Evolutionary conservation across 805 yeast genomes (phyloP).

Genomic region (Teunomyces cretensis): DNA sequence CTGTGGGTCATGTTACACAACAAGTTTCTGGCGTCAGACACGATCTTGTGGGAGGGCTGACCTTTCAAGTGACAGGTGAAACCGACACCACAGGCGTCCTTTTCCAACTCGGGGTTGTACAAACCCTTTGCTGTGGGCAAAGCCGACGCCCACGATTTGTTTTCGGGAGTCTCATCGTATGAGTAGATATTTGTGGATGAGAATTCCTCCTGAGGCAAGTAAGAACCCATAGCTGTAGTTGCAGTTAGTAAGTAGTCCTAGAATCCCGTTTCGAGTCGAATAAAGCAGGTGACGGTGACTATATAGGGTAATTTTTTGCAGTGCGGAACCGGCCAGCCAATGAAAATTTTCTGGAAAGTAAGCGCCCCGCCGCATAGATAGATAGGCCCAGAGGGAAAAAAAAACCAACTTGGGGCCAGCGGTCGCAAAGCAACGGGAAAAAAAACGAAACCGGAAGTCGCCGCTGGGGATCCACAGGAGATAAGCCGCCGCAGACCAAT

Average conservation of each 20-base stretch:
- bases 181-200: constrained; percentile 45
- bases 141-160: constrained; percentile 89
- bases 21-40: constrained; percentile 82
- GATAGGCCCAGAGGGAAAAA: neutral
- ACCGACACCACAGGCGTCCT: constrained; percentile 99
- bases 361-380: constrained; percentile 2
- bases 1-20: constrained; percentile 98
- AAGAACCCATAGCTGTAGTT: constrained; percentile 26
- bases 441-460: too few species aligned
- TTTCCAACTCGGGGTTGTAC: constrained; percentile 90
- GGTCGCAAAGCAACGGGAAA: too few species aligned
- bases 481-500: too few species aligned
- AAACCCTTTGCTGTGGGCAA: constrained; percentile 86
- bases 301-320: constrained; percentile 1
- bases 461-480: too few species aligned
- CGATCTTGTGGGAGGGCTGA: constrained; percentile 80
- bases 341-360: constrained; percentile 4
- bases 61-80: constrained; percentile 95
- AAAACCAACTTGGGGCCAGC: too few species aligned
- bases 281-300: neutral
- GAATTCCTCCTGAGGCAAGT: constrained; percentile 41
- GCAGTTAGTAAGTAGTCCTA: neutral
- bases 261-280: neutral
- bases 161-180: constrained; percentile 74
- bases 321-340: constrained; percentile 4